These are phyloP conservation scores for Astrocystis sublimbata DNA, from an alignment of 495 filamentous ascomycete genomes.

Conservation along the genomic window DNA sequence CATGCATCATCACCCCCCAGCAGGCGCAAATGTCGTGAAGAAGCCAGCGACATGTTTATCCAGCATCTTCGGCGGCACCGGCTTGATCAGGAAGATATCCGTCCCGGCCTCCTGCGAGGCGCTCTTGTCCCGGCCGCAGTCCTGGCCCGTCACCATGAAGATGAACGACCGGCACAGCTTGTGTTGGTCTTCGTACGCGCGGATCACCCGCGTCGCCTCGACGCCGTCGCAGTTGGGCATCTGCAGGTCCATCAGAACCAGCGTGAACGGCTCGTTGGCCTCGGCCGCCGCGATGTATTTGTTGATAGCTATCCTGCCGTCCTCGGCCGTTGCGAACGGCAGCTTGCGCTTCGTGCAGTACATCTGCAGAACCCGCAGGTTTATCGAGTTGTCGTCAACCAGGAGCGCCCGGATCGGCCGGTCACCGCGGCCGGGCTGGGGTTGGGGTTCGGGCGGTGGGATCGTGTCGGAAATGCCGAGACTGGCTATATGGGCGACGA, in stretches of 20 bases:
- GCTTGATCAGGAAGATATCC: slow-evolving; percentile 17
- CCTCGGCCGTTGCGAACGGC: slow-evolving; percentile 12
- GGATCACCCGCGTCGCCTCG: slow-evolving; percentile 17
- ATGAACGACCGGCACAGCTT: not conserved
- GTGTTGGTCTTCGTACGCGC: slow-evolving; percentile 11
- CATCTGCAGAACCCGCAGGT: slow-evolving; percentile 20
- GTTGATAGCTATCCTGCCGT: slow-evolving; percentile 17
- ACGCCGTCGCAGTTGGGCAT: slow-evolving; percentile 22
- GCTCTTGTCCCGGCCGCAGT: slow-evolving; percentile 13
- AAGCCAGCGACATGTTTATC: slow-evolving; percentile 6
- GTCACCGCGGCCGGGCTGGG: not conserved
- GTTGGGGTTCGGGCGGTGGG: no score
- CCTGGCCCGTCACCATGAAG: slow-evolving; percentile 23
- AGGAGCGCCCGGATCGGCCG: slow-evolving; percentile 11
- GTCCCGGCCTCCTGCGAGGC: slow-evolving; percentile 10
- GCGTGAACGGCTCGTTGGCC: slow-evolving; percentile 4
- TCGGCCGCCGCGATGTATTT: not conserved
- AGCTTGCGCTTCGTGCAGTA: slow-evolving; percentile 21
- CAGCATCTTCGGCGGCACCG: slow-evolving; percentile 10
- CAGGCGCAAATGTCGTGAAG: not conserved
- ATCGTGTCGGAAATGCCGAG: not conserved
- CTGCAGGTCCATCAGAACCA: slow-evolving; percentile 23
- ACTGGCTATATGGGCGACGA: not conserved
- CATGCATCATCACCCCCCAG: not conserved
- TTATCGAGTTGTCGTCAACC: slow-evolving; percentile 20